These are phyloP conservation scores for Haplosporangium gracile DNA, from an alignment of 192 early-diverging fungal species.

Conservation along the genomic window DNA sequence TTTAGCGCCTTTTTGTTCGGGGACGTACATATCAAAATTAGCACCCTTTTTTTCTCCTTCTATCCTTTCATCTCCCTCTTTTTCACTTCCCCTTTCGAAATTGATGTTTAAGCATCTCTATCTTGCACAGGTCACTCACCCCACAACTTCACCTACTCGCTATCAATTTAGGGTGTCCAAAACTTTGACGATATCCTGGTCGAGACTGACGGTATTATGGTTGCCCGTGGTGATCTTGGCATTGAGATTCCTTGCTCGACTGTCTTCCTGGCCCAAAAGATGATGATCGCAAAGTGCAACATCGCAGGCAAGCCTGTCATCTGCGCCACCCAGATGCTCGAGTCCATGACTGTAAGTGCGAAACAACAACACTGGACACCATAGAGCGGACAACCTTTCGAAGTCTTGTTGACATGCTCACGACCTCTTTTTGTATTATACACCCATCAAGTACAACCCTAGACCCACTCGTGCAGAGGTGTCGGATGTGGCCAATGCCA, in stretches of 20 bases:
- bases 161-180: slow-evolving; percentile 74
- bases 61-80: not conserved
- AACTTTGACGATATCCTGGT: slow-evolving; percentile 96
- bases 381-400: not conserved
- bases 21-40: not conserved
- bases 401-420: not conserved
- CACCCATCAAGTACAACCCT: slow-evolving; percentile 73
- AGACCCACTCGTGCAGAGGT: slow-evolving; percentile 97
- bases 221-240: slow-evolving; percentile 94
- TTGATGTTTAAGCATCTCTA: not conserved
- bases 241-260: slow-evolving; percentile 95
- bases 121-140: not conserved
- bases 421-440: not conserved
- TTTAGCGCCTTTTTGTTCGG: not conserved
- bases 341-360: slow-evolving; percentile 80
- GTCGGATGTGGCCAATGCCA: slow-evolving; percentile 95
- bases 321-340: slow-evolving; percentile 96
- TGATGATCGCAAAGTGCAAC: slow-evolving; percentile 98
- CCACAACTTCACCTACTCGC: not conserved
- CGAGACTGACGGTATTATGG: slow-evolving; percentile 95
- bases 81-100: not conserved
- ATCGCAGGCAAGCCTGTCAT: slow-evolving; percentile 93
- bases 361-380: not conserved
- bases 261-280: slow-evolving; percentile 92
- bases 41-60: not conserved